Evolutionary conservation across 2,329 filamentous ascomycete species (phyloP).

Genomic region (Cercospora sesami): DNA sequence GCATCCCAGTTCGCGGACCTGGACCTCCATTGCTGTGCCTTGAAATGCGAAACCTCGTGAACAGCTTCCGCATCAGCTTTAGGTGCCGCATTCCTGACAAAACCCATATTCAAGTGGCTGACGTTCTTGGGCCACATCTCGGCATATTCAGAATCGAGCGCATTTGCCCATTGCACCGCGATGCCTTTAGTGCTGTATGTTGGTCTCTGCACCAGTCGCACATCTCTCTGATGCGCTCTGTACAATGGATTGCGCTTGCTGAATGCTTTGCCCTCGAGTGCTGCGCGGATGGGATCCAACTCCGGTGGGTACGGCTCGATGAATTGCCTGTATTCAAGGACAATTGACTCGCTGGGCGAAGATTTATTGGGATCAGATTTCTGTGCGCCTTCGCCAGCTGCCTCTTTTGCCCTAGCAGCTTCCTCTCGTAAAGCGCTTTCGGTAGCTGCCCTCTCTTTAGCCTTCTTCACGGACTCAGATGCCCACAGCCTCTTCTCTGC

Average conservation of each 20-base stretch:
- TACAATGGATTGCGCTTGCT: conserved; percentile 4
- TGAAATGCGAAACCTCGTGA: conserved; percentile 10
- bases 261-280: conserved; percentile 17
- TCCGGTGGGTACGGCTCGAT: conserved; percentile 28
- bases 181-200: conserved; percentile 35
- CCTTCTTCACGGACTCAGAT: conserved; percentile 20
- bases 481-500: conserved; percentile 27
- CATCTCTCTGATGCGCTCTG: not conserved
- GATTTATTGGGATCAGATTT: not conserved
- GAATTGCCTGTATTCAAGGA: conserved; percentile 15
- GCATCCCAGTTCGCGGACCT: conserved; percentile 1
- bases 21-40: not conserved
- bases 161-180: conserved; percentile 40
- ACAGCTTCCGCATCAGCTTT: conserved; percentile 1
- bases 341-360: not conserved
- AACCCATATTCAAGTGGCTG: conserved; percentile 36
- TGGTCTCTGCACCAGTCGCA: conserved; percentile 20
- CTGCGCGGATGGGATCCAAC: conserved; percentile 16
- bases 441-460: conserved; percentile 6
- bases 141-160: conserved; percentile 42
- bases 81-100: conserved; percentile 29
- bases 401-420: not conserved
- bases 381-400: not conserved
- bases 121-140: conserved; percentile 38
- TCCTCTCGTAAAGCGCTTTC: not conserved